phyloP scores from a whole-genome alignment of 306 rosid species.

The Prunus padus region DNA sequence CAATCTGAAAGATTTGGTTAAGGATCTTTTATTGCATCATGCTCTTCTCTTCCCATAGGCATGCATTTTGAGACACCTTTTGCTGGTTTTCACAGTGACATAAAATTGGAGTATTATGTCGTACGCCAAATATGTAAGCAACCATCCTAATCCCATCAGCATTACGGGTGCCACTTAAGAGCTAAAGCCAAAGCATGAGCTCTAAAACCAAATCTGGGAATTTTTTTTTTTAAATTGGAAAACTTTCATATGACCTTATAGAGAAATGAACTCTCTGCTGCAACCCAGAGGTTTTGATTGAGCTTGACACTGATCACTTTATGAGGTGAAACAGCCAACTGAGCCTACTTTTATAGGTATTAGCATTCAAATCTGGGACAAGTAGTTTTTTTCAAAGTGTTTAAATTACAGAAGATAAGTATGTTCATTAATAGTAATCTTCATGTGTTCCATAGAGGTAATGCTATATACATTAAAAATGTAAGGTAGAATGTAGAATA shows the following conservation, averaged over 20 bases:
- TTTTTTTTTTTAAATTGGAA: no score
- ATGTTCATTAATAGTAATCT: not conserved
- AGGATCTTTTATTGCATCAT: not conserved
- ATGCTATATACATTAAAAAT: not conserved
- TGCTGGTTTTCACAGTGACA: not conserved
- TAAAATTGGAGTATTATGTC: not conserved
- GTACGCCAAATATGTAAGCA: not conserved
- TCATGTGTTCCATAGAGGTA: not conserved
- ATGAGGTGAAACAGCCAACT: not conserved
- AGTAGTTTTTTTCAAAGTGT: not conserved
- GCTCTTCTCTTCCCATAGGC: not conserved
- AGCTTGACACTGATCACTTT: no score
- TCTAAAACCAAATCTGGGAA: no score
- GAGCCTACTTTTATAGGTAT: not conserved
- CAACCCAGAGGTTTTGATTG: no score
- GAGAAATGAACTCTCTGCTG: no score
- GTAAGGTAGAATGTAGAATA: not conserved
- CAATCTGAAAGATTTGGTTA: not conserved
- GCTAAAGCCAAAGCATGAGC: no score
- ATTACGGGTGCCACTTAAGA: no score
- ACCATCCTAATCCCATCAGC: not conserved
- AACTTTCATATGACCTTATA: no score
- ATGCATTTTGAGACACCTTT: not conserved
- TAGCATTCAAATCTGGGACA: slow-evolving; percentile 5
- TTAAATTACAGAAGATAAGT: not conserved